Evolutionary conservation across 495 filamentous ascomycete species (phyloP).

Genomic region (Tuber microsphaerosporum): DNA sequence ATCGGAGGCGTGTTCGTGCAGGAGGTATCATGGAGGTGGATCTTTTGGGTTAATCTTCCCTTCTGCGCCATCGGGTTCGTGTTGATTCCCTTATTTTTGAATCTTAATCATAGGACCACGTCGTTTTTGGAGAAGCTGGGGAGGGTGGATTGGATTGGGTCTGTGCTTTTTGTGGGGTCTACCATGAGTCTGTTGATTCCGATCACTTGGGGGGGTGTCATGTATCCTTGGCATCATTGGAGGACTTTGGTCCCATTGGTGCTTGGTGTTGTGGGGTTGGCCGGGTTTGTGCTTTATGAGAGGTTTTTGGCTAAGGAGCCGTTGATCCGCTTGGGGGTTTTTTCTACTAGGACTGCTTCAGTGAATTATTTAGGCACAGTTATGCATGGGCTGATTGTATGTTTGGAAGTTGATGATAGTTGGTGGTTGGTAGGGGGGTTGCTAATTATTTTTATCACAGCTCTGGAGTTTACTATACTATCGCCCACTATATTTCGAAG

Average conservation of each 20-base stretch:
- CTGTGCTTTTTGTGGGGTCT: slow-evolving; percentile 50
- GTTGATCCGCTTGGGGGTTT: slow-evolving; percentile 47
- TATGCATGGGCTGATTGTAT: slow-evolving; percentile 48
- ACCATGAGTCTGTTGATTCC: slow-evolving; percentile 49
- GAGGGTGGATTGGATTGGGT: slow-evolving; percentile 57
- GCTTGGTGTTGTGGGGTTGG: slow-evolving; percentile 48
- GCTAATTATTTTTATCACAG: slow-evolving; percentile 7
- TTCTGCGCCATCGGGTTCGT: slow-evolving; percentile 44
- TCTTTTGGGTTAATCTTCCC: slow-evolving; percentile 48
- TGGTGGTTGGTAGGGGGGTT: not conserved
- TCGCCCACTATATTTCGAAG: slow-evolving; percentile 61
- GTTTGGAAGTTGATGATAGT: not conserved
- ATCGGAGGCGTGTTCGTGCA: slow-evolving; percentile 63
- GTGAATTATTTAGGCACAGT: slow-evolving; percentile 46
- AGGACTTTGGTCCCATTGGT: slow-evolving; percentile 54
- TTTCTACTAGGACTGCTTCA: slow-evolving; percentile 45
- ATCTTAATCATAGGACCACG: slow-evolving; percentile 35
- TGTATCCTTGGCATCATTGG: slow-evolving; percentile 51
- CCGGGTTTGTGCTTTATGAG: slow-evolving; percentile 50
- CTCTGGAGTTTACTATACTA: slow-evolving; percentile 56
- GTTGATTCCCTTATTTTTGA: slow-evolving; percentile 45
- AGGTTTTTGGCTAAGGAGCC: slow-evolving; percentile 45
- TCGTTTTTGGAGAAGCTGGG: slow-evolving; percentile 46
- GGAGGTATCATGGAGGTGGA: slow-evolving; percentile 56
- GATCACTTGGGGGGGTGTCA: slow-evolving; percentile 52